phyloP scores from a whole-genome alignment of 495 filamentous ascomycete genomes.

The Penicillium diatomitis region DNA sequence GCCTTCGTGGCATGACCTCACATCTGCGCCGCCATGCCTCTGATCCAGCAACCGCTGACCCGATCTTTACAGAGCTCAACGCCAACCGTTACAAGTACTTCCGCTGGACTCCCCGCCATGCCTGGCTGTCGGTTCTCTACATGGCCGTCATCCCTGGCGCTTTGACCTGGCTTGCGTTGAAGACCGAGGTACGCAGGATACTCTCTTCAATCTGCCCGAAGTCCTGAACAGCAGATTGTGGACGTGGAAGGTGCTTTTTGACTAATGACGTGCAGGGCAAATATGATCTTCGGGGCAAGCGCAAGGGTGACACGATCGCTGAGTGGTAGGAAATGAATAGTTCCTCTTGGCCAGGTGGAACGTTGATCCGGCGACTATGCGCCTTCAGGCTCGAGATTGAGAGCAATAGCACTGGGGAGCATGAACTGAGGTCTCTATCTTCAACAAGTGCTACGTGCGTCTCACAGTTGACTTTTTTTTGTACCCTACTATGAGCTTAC shows the following conservation, averaged over 20 bases:
- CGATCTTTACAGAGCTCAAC: constrained; percentile 56
- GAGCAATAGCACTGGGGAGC: background rate
- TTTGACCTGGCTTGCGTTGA: constrained; percentile 61
- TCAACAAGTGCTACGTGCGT: too few relatives aligned
- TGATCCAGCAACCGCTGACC: constrained; percentile 12
- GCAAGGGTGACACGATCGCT: constrained; percentile 65
- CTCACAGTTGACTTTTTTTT: constrained; percentile 7
- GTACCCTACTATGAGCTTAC: constrained; percentile 28
- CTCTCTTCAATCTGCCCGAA: background rate
- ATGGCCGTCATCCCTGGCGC: constrained; percentile 58
- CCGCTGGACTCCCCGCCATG: constrained; percentile 79
- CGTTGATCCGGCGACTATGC: too few relatives aligned
- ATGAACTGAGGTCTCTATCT: too few relatives aligned
- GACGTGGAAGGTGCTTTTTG: too few relatives aligned
- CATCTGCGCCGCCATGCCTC: too few relatives aligned
- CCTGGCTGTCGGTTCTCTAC: constrained; percentile 67
- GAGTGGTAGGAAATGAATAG: constrained; percentile 50
- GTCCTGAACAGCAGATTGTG: background rate
- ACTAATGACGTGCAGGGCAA: constrained; percentile 55
- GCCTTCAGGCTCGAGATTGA: background rate
- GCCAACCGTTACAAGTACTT: constrained; percentile 90
- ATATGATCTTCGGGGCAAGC: constrained; percentile 77
- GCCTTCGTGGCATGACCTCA: too few relatives aligned
- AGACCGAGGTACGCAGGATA: constrained; percentile 63
- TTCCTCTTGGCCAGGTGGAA: background rate